phyloP scores from a whole-genome alignment of 2,329 filamentous ascomycete species.

The Paecilomyces niveus region DNA sequence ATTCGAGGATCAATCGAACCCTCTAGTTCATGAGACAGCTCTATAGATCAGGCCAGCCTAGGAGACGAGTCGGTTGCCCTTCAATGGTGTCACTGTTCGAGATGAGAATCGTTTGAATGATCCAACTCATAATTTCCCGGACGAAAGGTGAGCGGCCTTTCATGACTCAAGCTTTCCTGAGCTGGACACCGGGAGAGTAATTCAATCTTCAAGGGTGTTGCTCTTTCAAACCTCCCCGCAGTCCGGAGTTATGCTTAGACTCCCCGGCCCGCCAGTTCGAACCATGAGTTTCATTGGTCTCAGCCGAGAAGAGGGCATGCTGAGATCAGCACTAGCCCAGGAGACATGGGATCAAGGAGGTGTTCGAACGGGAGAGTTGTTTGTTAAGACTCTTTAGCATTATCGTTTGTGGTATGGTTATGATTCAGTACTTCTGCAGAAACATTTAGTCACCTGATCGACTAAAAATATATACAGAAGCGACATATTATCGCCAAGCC shows the following conservation, averaged over 20 bases:
- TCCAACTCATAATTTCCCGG: background rate
- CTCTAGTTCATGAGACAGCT: background rate
- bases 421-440: too few relatives aligned
- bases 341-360: too few relatives aligned
- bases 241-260: background rate
- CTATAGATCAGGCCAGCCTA: background rate
- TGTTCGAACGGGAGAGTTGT: too few relatives aligned
- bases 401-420: too few relatives aligned
- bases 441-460: too few relatives aligned
- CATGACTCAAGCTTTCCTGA: background rate
- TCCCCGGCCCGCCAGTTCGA: background rate
- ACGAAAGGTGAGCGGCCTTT: background rate
- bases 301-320: too few relatives aligned
- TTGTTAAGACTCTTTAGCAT: too few relatives aligned
- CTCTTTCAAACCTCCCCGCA: background rate
- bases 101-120: background rate
- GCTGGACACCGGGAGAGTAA: background rate
- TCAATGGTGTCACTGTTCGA: too few relatives aligned
- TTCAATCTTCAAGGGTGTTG: background rate
- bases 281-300: background rate
- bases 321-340: too few relatives aligned
- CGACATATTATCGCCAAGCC: constrained; percentile 21
- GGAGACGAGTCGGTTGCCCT: too few relatives aligned
- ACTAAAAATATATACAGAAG: too few relatives aligned
- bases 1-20: background rate